phyloP scores from a whole-genome alignment of 2,329 filamentous ascomycete species.

The Chalara sp. region DNA sequence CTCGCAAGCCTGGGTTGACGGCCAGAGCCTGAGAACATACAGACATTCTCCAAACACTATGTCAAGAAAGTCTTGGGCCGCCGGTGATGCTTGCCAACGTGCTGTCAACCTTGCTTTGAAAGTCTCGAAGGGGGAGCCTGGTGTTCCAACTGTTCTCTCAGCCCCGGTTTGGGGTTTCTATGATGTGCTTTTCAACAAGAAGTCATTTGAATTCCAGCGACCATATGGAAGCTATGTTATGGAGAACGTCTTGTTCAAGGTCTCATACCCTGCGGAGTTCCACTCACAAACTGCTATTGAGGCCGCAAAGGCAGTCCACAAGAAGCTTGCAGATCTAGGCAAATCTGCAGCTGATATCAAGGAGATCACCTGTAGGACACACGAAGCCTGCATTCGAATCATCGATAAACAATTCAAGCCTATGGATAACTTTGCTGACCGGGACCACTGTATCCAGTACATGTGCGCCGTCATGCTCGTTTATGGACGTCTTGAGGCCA shows the following conservation, averaged over 20 bases:
- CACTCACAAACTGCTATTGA: constrained; percentile 98
- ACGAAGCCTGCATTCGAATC: constrained; percentile 97
- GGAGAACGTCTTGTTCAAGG: constrained; percentile 99
- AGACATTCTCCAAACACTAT: constrained; percentile 98
- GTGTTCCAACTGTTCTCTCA: constrained; percentile 86
- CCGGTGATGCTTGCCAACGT: constrained; percentile 93
- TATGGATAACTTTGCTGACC: constrained; percentile 99
- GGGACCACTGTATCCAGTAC: constrained; percentile 99
- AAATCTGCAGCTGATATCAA: constrained; percentile 94
- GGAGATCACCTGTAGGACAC: constrained; percentile 85
- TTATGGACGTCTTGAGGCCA: constrained; percentile 88
- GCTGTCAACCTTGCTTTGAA: constrained; percentile 88
- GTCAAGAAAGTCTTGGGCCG: constrained; percentile 98
- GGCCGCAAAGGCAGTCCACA: constrained; percentile 81
- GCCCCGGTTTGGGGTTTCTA: constrained; percentile 97
- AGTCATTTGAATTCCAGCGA: constrained; percentile 93
- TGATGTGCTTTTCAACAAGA: constrained; percentile 93
- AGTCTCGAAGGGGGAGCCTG: constrained; percentile 85
- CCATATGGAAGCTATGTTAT: constrained; percentile 98
- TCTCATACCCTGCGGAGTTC: constrained; percentile 97
- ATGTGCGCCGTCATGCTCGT: constrained; percentile 96
- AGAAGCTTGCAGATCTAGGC: constrained; percentile 73
- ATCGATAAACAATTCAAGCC: constrained; percentile 99
- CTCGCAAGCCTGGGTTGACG: constrained; percentile 96
- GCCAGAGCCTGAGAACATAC: constrained; percentile 93